phyloP scores from a whole-genome alignment of 495 filamentous ascomycete species.

The Aspergillus affinis region DNA sequence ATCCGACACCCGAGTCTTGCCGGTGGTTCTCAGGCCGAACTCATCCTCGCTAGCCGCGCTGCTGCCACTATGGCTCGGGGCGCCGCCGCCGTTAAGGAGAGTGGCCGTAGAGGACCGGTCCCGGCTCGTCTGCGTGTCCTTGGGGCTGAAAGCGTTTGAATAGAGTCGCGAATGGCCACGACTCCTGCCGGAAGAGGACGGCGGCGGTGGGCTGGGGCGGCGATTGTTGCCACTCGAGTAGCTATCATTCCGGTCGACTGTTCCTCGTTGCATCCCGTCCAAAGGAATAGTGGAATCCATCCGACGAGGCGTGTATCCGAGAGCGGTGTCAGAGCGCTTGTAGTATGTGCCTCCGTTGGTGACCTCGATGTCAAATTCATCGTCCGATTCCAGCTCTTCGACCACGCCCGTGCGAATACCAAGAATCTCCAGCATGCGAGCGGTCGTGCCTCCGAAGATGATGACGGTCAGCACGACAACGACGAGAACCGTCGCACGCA shows the following conservation, averaged over 20 bases:
- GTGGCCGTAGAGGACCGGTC: conserved; percentile 43
- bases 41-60: conserved; percentile 54
- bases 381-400: conserved; percentile 94
- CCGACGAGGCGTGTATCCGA: conserved; percentile 73
- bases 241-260: conserved; percentile 34
- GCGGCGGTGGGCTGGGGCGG: conserved; percentile 48
- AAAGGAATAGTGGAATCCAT: conserved; percentile 56
- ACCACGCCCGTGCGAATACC: conserved; percentile 93
- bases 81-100: conserved; percentile 34
- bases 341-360: conserved; percentile 73
- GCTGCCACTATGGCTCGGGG: conserved; percentile 53
- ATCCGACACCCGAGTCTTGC: conserved; percentile 62
- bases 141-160: conserved; percentile 60
- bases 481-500: conserved; percentile 90
- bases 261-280: conserved; percentile 41
- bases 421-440: conserved; percentile 97
- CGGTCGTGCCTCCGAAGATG: conserved; percentile 96
- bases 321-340: conserved; percentile 66
- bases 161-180: conserved; percentile 45
- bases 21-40: conserved; percentile 40
- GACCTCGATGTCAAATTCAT: conserved; percentile 97
- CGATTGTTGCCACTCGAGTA: conserved; percentile 58
- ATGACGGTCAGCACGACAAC: conserved; percentile 98
- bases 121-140: conserved; percentile 37
- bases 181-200: conserved; percentile 43